phyloP scores from a whole-genome alignment of 495 filamentous ascomycete species.

The Hypoxylon fuscum region DNA sequence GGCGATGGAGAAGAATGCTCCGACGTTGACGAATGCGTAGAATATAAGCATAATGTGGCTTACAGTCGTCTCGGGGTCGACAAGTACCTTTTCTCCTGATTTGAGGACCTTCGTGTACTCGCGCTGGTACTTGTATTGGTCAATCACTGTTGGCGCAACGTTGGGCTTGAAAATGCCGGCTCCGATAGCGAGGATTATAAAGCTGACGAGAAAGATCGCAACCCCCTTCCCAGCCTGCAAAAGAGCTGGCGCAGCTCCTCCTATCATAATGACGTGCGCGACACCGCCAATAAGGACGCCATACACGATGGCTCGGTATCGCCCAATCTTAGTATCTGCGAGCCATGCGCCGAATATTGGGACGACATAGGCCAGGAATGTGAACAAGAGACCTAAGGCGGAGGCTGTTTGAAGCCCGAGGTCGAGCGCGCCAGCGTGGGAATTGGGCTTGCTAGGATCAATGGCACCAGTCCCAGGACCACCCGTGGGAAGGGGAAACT shows the following conservation, averaged over 20 bases:
- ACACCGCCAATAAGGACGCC: constrained; percentile 63
- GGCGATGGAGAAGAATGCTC: constrained; percentile 71
- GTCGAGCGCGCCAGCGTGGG: constrained; percentile 43
- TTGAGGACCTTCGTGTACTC: constrained; percentile 68
- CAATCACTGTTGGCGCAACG: constrained; percentile 69
- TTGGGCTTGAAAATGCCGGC: constrained; percentile 78
- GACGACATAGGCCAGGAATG: constrained; percentile 61
- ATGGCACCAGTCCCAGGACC: constrained; percentile 63
- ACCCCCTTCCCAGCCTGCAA: constrained; percentile 60
- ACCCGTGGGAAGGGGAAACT: constrained; percentile 58
- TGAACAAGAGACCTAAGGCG: constrained; percentile 59
- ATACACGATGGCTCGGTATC: constrained; percentile 62
- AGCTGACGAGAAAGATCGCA: constrained; percentile 59
- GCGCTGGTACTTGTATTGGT: constrained; percentile 64
- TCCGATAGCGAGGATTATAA: constrained; percentile 61
- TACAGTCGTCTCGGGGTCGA: constrained; percentile 75
- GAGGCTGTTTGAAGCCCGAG: constrained; percentile 62
- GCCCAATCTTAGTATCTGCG: constrained; percentile 60
- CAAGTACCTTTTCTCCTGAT: constrained; percentile 74
- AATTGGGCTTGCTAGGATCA: constrained; percentile 35
- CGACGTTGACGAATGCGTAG: constrained; percentile 78
- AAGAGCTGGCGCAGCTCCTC: constrained; percentile 61
- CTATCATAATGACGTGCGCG: constrained; percentile 65
- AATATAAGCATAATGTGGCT: constrained; percentile 72
- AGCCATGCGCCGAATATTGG: constrained; percentile 62